phyloP scores from a whole-genome alignment of 1,139 yeast species.

The Ashbya aceris region DNA sequence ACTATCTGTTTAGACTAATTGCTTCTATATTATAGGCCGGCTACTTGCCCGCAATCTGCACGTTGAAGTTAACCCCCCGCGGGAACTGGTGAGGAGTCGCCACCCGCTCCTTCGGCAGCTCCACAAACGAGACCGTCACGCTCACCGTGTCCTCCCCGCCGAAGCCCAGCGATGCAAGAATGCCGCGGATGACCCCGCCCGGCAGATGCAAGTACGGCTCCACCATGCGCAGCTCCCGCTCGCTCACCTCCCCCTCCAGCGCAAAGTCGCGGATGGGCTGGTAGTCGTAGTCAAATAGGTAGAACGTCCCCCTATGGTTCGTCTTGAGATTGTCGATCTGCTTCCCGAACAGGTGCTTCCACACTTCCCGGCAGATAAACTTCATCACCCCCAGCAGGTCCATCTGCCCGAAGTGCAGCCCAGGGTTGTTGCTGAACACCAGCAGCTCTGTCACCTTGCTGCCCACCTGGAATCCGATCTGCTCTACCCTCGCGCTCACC shows the following conservation, averaged over 20 bases:
- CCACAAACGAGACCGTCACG: constrained; percentile 24
- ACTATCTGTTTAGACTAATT: constrained; percentile 2
- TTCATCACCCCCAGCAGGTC: constrained; percentile 79
- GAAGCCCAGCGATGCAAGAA: constrained; percentile 35
- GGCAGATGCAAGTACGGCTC: constrained; percentile 65
- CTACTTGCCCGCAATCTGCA: constrained; percentile 16
- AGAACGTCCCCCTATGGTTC: constrained; percentile 59
- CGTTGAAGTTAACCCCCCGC: constrained; percentile 28
- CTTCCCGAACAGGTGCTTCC: constrained; percentile 71
- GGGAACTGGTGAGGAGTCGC: constrained; percentile 11
- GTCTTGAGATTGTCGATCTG: constrained; percentile 90
- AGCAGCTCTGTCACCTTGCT: constrained; percentile 62
- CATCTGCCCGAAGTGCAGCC: constrained; percentile 36
- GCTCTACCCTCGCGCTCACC: constrained; percentile 51
- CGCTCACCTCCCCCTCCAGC: constrained; percentile 15
- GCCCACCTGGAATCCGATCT: constrained; percentile 69
- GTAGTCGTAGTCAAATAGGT: constrained; percentile 26
- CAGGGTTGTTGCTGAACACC: constrained; percentile 47
- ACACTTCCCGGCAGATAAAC: constrained; percentile 83
- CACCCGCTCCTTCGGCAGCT: constrained; percentile 19
- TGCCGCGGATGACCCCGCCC: constrained; percentile 76
- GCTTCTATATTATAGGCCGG: not conserved
- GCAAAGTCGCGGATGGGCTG: constrained; percentile 22
- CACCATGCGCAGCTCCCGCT: constrained; percentile 33
- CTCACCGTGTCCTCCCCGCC: constrained; percentile 18